phyloP scores from a whole-genome alignment of 176 grass and related monocot species.

The Juncus inflexus region DNA sequence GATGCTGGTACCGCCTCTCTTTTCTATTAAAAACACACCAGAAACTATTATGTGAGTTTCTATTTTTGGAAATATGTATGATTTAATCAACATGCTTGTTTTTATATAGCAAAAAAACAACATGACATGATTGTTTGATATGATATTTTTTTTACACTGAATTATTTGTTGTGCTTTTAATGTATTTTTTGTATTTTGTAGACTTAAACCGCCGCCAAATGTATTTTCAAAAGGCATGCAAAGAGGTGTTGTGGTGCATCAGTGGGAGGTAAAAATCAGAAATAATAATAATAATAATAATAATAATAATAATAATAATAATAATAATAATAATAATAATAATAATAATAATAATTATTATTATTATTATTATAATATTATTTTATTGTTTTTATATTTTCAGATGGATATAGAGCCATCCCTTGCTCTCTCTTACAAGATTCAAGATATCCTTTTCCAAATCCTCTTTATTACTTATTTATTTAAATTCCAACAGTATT shows the following conservation, averaged over 20 bases:
- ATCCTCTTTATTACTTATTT: not conserved
- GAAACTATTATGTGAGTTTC: conserved; percentile 76
- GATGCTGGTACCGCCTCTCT: conserved; percentile 85
- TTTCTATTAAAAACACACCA: conserved; percentile 75
- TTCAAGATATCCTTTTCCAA: conserved; percentile 79
- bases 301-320: too few species aligned
- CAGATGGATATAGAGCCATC: conserved; percentile 81
- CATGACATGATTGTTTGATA: too few species aligned
- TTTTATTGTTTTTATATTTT: conserved; percentile 25
- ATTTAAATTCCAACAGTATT: not conserved
- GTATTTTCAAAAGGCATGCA: conserved; percentile 75
- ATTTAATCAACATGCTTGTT: too few species aligned
- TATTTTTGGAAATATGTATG: conserved; percentile 2
- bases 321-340: too few species aligned
- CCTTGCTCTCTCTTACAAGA: conserved; percentile 70
- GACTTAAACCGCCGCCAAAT: conserved; percentile 66
- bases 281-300: too few species aligned
- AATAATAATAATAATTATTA: too few species aligned
- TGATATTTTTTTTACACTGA: not conserved
- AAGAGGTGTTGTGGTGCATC: conserved; percentile 52
- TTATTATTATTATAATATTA: not conserved
- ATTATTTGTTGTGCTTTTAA: not conserved
- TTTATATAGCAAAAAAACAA: too few species aligned
- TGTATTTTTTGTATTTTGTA: conserved; percentile 33
- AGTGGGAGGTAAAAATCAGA: conserved; percentile 62